A percentile compares a stretch with the other conserved stretches of the same genome.
These are phyloP conservation scores for Daldinia vernicosa DNA, from an alignment of 495 filamentous ascomycete species.

Conservation along the genomic window DNA sequence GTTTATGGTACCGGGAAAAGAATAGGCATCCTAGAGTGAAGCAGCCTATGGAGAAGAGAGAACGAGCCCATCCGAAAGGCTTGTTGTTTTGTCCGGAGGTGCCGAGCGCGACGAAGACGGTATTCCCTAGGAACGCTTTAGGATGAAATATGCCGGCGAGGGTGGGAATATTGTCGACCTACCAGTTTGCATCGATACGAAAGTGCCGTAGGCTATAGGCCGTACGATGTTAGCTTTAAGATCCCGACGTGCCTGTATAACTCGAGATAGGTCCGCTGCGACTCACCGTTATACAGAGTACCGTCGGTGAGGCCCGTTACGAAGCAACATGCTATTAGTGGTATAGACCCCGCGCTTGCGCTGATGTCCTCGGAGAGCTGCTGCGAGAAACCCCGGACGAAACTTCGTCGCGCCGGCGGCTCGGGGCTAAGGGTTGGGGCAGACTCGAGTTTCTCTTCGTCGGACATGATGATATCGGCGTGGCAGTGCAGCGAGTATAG, in stretches of 20 bases:
- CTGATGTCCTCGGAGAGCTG: conserved; percentile 50
- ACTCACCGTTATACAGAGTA: conserved; percentile 59
- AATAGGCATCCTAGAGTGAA: conserved; percentile 40
- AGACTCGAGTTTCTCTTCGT: conserved; percentile 39
- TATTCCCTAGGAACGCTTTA: conserved; percentile 35
- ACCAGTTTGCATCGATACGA: conserved; percentile 67
- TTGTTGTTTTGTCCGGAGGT: conserved; percentile 43
- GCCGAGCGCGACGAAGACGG: conserved; percentile 43
- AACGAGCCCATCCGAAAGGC: conserved; percentile 44
- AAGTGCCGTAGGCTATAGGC: conserved; percentile 60
- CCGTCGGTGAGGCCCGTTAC: conserved; percentile 61
- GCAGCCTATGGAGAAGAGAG: conserved; percentile 44
- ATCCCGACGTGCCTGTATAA: background rate
- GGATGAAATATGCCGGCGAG: background rate
- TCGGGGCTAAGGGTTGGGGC: conserved; percentile 4
- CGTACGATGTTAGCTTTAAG: conserved; percentile 16
- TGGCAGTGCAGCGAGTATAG: background rate
- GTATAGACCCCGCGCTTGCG: conserved; percentile 51
- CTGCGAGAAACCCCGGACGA: conserved; percentile 41
- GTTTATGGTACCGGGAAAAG: conserved; percentile 42
- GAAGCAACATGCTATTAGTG: conserved; percentile 60
- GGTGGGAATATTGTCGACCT: conserved; percentile 12
- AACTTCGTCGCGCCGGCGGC: background rate
- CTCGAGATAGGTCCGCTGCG: background rate
- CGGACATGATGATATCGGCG: conserved; percentile 20